Conservation (phyloP, 805 yeast genomes). For the Pichia californica region DNA sequence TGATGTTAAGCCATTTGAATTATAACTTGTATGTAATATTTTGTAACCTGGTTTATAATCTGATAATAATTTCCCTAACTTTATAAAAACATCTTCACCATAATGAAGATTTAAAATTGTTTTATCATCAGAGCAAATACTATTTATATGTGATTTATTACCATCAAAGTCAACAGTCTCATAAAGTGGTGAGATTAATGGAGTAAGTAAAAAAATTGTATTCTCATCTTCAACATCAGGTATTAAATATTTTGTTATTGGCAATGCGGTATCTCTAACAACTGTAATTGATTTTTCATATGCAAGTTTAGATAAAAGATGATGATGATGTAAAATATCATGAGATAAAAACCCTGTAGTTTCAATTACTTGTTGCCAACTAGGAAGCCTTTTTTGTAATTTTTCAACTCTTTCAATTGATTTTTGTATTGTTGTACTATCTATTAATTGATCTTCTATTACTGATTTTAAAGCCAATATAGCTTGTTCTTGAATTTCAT, state of each 20-base stretch:
- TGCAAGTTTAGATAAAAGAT: conserved; percentile 36
- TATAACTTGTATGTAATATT: conserved; percentile 53
- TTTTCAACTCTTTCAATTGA: conserved; percentile 38
- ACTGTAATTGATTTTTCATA: conserved; percentile 48
- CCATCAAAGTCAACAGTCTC: conserved; percentile 11
- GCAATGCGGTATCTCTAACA: conserved; percentile 48
- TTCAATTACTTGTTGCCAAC: conserved; percentile 33
- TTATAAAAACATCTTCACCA: conserved; percentile 48
- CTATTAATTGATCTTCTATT: conserved; percentile 33
- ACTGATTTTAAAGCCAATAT: conserved; percentile 33
- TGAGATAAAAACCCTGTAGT: conserved; percentile 31
- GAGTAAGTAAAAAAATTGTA: conserved; percentile 29
- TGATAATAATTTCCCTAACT: conserved; percentile 43
- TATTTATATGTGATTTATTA: conserved; percentile 9
- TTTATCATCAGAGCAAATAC: background rate
- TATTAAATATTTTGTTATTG: conserved; percentile 37
- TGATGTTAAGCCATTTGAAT: conserved; percentile 49
- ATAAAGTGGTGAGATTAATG: conserved; percentile 29
- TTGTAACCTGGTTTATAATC: conserved; percentile 36
- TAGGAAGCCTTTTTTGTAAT: conserved; percentile 36
- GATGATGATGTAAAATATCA: conserved; percentile 37
- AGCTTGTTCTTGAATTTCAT: conserved; percentile 49
- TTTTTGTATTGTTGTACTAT: conserved; percentile 33
- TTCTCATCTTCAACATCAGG: conserved; percentile 18
- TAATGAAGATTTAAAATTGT: conserved; percentile 6